Conservation (phyloP, 345 rosid species). For the Eucalyptus cloeziana region DNA sequence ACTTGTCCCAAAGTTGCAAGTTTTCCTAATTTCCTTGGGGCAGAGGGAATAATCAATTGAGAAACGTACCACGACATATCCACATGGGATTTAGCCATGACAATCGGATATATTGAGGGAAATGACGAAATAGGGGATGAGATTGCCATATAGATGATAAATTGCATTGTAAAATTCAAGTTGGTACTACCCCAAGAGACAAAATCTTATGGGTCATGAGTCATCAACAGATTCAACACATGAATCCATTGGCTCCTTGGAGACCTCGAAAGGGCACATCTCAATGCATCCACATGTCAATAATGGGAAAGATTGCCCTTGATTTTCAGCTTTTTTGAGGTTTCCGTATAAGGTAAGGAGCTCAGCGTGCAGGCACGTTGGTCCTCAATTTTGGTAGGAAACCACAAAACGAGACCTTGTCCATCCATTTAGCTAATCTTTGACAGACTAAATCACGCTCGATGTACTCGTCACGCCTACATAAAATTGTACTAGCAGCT, state of each 20-base stretch:
- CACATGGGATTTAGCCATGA: background rate
- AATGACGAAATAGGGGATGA: background rate
- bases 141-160: background rate
- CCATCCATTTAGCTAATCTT: background rate
- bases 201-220: background rate
- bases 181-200: background rate
- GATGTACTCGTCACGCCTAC: background rate
- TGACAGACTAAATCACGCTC: background rate
- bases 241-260: background rate
- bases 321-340: background rate
- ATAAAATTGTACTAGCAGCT: background rate
- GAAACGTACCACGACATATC: too few species aligned
- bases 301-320: background rate
- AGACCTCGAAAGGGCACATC: background rate
- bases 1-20: too few species aligned
- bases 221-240: background rate
- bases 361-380: background rate
- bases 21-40: too few species aligned
- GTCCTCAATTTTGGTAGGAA: background rate
- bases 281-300: background rate
- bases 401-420: background rate
- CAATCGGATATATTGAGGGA: background rate
- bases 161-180: background rate
- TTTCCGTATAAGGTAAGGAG: background rate
- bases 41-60: too few species aligned